Evolutionary conservation across 164 flowering plant species (phyloP), one percentile per base, ranked within the genome.

Genomic region (Aristolochia californica): DNA sequence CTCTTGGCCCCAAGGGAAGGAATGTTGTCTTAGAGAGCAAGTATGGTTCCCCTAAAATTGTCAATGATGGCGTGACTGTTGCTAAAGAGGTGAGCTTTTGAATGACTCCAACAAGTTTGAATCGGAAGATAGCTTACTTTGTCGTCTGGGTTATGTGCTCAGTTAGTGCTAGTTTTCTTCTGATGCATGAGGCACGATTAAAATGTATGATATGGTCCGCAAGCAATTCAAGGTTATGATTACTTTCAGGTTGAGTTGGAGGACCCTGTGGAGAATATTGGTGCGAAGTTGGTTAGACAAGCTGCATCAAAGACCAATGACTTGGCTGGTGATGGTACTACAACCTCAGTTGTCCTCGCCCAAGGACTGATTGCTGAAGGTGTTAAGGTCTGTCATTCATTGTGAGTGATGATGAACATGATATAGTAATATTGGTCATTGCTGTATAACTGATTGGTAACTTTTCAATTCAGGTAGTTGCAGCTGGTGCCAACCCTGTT

Each of bases 291-390:
- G 55, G 99, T 94, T 57, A 83, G 99, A 56, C 99, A 94, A 71
- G 99, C 99, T 21, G 99, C 99, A 74, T 80, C 99, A 15, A 94
- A 90, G 80, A 94, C 99, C 48, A 94, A 94, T 73, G 99, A 94
- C 64, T 74, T 94, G 72, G 99, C 99, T 76, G 99, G 99, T 59
- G 99, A 94, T 76, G 99, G 99, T 16, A 94, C 99, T 5, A 94
- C 99, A 13, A 90, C 99, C n/a, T 94, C 99, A 26, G 99, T 94
- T 68, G 97, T 94, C 63, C 96, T 94, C 60, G 99, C 99, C 13
- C 99, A 94, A 62, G 99, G 99, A 43, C 81, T 89, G 21, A 89
- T 94, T 58, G 80, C 96, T 3, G 99, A 89, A 70, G 97, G 97
- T 69, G 96, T 94, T 45, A 89, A 94, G 97, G 95, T 88, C 52